phyloP scores from a whole-genome alignment of 306 rosid species.

The Echinosophora koreensis region DNA sequence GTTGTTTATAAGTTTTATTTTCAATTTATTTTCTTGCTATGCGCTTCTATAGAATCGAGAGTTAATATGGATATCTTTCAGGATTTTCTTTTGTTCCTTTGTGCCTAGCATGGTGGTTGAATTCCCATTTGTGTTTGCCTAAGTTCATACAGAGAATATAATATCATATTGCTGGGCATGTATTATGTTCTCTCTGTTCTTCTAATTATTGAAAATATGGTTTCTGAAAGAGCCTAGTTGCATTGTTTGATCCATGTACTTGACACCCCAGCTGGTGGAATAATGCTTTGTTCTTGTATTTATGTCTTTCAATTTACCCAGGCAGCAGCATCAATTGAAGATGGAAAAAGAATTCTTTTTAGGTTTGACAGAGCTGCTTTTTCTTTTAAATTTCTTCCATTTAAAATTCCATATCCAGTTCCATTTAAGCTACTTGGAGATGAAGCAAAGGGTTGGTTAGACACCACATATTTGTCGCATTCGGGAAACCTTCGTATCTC shows the following conservation, averaged over 20 bases:
- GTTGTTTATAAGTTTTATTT: background rate
- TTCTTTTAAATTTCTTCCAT: slow-evolving; percentile 84
- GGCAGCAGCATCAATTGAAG: slow-evolving; percentile 89
- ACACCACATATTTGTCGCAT: slow-evolving; percentile 86
- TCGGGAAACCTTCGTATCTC: slow-evolving; percentile 94
- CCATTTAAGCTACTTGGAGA: slow-evolving; percentile 96
- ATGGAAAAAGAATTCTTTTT: slow-evolving; percentile 88
- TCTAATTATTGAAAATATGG: slow-evolving; percentile 14
- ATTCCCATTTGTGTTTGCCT: slow-evolving; percentile 24
- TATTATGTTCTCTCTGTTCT: slow-evolving; percentile 16
- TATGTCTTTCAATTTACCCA: slow-evolving; percentile 44
- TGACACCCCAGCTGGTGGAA: background rate
- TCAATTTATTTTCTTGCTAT: background rate
- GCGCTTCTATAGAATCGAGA: slow-evolving; percentile 25
- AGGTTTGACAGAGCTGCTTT: slow-evolving; percentile 94
- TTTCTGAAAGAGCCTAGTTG: slow-evolving; percentile 1
- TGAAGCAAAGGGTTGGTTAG: slow-evolving; percentile 98
- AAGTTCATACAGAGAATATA: slow-evolving; percentile 4
- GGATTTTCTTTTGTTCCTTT: slow-evolving; percentile 10
- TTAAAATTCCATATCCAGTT: slow-evolving; percentile 98
- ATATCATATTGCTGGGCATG: slow-evolving; percentile 5
- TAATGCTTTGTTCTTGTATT: slow-evolving; percentile 4
- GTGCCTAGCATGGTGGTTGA: slow-evolving; percentile 4
- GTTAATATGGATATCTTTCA: background rate
- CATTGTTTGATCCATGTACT: slow-evolving; percentile 11